phyloP scores from a whole-genome alignment of 2,329 filamentous ascomycete species.

The Xylariaceae sp. region DNA sequence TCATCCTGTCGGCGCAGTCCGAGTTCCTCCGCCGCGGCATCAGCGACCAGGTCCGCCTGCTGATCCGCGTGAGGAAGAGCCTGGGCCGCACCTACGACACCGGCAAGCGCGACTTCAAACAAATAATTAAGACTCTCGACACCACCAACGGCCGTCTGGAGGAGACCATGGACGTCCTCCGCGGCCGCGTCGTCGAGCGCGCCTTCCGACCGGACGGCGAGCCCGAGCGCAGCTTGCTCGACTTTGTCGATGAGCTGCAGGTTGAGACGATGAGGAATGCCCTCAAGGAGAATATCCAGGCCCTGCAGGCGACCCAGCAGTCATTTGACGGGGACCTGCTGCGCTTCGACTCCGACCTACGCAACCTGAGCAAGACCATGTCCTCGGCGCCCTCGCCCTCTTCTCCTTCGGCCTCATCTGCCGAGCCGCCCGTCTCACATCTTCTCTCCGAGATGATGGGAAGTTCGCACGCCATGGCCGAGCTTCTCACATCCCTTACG shows the following conservation, averaged over 20 bases:
- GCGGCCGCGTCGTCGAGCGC: slow-evolving; percentile 55
- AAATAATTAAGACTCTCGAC: slow-evolving; percentile 58
- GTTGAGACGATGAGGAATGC: slow-evolving; percentile 59
- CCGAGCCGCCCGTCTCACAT: slow-evolving; percentile 38
- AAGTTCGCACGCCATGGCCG: slow-evolving; percentile 76
- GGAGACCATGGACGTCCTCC: slow-evolving; percentile 58
- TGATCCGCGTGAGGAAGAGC: slow-evolving; percentile 42
- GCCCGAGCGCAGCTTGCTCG: slow-evolving; percentile 56
- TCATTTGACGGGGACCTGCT: slow-evolving; percentile 71
- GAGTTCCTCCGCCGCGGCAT: slow-evolving; percentile 60
- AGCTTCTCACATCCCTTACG: slow-evolving; percentile 70
- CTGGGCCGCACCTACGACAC: slow-evolving; percentile 50
- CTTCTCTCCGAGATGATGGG: slow-evolving; percentile 58
- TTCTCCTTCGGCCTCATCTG: slow-evolving; percentile 28
- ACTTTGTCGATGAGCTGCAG: slow-evolving; percentile 68
- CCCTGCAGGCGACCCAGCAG: slow-evolving; percentile 57
- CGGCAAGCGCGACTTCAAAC: slow-evolving; percentile 52
- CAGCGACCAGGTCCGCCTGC: slow-evolving; percentile 44
- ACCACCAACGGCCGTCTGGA: slow-evolving; percentile 56
- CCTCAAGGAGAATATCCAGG: slow-evolving; percentile 63
- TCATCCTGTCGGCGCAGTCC: slow-evolving; percentile 62
- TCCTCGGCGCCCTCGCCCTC: slow-evolving; percentile 30
- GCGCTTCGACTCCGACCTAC: slow-evolving; percentile 68
- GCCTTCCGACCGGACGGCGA: slow-evolving; percentile 53
- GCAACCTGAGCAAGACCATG: slow-evolving; percentile 53